Evolutionary conservation across 2,329 filamentous ascomycete genomes (phyloP).

Genomic region (Furcasterigmium sp.): DNA sequence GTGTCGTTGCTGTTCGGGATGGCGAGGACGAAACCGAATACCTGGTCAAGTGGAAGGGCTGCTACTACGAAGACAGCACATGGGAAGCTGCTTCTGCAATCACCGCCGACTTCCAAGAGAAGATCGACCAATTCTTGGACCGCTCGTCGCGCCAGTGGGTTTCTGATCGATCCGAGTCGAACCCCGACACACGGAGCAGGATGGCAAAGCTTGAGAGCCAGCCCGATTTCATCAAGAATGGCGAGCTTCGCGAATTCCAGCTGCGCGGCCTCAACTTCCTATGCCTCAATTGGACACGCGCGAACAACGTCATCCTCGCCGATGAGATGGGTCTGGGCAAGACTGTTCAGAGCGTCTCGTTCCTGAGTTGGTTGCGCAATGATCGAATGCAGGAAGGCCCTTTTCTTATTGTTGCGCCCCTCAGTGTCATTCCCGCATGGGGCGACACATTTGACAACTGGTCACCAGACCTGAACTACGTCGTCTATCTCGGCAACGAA

Average conservation of each 20-base stretch:
- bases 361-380: slow-evolving; percentile 95
- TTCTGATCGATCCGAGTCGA: slow-evolving; percentile 75
- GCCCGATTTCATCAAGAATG: slow-evolving; percentile 77
- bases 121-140: slow-evolving; percentile 88
- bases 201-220: slow-evolving; percentile 73
- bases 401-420: slow-evolving; percentile 92
- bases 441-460: slow-evolving; percentile 96
- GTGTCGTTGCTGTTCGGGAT: slow-evolving; percentile 79
- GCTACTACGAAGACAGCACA: slow-evolving; percentile 90
- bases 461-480: slow-evolving; percentile 94
- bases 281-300: slow-evolving; percentile 90
- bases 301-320: slow-evolving; percentile 92
- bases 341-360: slow-evolving; percentile 94
- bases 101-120: slow-evolving; percentile 72
- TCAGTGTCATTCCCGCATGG: slow-evolving; percentile 97
- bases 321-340: slow-evolving; percentile 99
- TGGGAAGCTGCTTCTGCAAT: slow-evolving; percentile 81
- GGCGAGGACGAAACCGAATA: slow-evolving; percentile 82
- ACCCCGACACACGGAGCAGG: slow-evolving; percentile 66
- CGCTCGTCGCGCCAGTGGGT: slow-evolving; percentile 74
- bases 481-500: slow-evolving; percentile 91
- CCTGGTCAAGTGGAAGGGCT: slow-evolving; percentile 92
- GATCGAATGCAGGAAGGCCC: slow-evolving; percentile 86
- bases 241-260: slow-evolving; percentile 88
- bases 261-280: slow-evolving; percentile 92